A percentile compares a stretch with the other conserved stretches of the same genome.
Evolutionary conservation across 2,329 filamentous ascomycete species (phyloP).

Genomic region (Claviceps paspali): DNA sequence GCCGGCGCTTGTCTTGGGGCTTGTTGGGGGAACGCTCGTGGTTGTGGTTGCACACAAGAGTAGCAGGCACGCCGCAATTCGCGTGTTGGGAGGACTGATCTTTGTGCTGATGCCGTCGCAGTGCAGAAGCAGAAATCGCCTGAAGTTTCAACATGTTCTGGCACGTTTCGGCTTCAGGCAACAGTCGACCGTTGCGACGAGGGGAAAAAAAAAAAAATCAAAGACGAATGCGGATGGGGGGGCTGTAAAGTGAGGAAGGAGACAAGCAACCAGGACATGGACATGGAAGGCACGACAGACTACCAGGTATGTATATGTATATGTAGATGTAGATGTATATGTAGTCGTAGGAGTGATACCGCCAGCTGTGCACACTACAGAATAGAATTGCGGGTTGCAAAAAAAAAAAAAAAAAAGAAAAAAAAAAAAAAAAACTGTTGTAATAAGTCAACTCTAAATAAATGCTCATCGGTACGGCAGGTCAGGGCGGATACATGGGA

Average conservation of each 20-base stretch:
- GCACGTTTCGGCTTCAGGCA: background rate
- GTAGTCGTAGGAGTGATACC: no score
- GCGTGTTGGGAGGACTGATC: background rate
- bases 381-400: no score
- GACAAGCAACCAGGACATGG: background rate
- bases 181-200: background rate
- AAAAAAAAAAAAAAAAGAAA: no score
- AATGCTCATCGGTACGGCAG: background rate
- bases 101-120: background rate
- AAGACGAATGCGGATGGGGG: no score
- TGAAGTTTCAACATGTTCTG: background rate
- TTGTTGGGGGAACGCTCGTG: constrained; percentile 3
- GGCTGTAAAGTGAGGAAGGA: no score
- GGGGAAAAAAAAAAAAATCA: no score
- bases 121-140: background rate
- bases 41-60: constrained; percentile 4
- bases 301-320: background rate
- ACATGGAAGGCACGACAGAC: background rate
- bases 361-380: no score
- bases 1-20: constrained; percentile 5
- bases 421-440: no score
- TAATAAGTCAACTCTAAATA: no score
- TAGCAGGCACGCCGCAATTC: background rate
- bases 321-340: no score
- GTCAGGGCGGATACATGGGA: background rate